Evolutionary conservation across 495 filamentous ascomycete species (phyloP).

Genomic region (Gamarada debralockiae): DNA sequence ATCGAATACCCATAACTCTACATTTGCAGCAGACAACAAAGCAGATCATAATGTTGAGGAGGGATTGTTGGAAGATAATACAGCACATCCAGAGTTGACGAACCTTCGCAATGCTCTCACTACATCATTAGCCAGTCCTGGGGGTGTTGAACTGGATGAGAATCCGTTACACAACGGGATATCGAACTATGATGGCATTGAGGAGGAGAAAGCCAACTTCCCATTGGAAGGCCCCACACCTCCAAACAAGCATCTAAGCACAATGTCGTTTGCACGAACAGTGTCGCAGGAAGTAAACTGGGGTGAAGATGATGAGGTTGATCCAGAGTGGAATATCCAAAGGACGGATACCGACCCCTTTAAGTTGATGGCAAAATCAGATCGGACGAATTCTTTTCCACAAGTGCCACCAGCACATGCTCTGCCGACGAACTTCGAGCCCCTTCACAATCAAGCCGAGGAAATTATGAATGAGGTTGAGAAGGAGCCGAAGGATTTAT

Average conservation of each 20-base stretch:
- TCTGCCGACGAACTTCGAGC: conserved; percentile 15
- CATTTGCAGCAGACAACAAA: neutral
- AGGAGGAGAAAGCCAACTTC: conserved; percentile 19
- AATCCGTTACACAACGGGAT: conserved; percentile 26
- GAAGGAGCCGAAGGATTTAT: conserved; percentile 27
- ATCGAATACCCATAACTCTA: neutral
- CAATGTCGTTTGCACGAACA: conserved; percentile 49
- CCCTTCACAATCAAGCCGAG: conserved; percentile 38
- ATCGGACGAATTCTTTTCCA: conserved; percentile 63
- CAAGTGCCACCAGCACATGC: conserved; percentile 39
- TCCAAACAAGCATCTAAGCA: conserved; percentile 44
- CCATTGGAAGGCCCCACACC: conserved; percentile 24
- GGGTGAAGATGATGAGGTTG: conserved; percentile 39
- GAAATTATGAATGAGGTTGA: conserved; percentile 33
- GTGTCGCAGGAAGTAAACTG: conserved; percentile 50
- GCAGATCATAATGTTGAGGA: neutral
- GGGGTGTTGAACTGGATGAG: conserved; percentile 25
- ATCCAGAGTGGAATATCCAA: conserved; percentile 46
- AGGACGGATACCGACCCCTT: conserved; percentile 49
- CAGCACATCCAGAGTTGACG: conserved; percentile 26
- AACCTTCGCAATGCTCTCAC: conserved; percentile 13
- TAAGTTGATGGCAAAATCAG: conserved; percentile 46
- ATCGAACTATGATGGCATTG: conserved; percentile 11
- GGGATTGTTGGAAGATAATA: conserved; percentile 19
- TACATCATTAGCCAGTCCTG: conserved; percentile 12